phyloP scores from a whole-genome alignment of 192 early-diverging fungal genomes.

The Podila clonocystis region DNA sequence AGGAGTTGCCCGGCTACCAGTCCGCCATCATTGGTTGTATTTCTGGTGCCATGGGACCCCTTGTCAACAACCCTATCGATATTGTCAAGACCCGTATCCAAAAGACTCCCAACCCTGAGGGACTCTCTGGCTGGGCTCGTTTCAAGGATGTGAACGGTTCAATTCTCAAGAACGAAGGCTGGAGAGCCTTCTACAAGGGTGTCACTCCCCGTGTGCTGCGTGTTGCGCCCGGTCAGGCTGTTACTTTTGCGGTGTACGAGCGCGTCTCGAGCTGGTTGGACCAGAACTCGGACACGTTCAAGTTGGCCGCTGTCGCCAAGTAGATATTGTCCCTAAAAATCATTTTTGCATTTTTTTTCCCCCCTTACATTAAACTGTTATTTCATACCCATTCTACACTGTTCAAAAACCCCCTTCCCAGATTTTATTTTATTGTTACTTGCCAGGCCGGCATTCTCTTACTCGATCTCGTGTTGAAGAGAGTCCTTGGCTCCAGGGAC shows the following conservation, averaged over 20 bases:
- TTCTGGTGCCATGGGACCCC: constrained; percentile 87
- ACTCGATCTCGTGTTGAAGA: constrained; percentile 59
- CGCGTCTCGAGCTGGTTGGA: constrained; percentile 84
- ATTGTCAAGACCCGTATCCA: constrained; percentile 99
- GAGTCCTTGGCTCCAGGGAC: constrained; percentile 57
- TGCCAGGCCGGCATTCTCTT: not conserved
- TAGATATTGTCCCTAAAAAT: not conserved
- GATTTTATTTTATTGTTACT: not conserved
- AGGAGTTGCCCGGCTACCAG: constrained; percentile 90
- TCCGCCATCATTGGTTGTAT: constrained; percentile 88
- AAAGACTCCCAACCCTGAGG: constrained; percentile 77
- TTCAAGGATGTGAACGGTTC: constrained; percentile 79
- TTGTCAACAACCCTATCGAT: constrained; percentile 97
- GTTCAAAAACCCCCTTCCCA: no score
- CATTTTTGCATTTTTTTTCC: not conserved
- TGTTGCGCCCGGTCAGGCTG: constrained; percentile 96
- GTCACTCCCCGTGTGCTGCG: constrained; percentile 91
- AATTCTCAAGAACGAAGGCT: constrained; percentile 92
- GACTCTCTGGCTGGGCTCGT: constrained; percentile 77
- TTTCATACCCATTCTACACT: not conserved
- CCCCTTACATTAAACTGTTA: not conserved
- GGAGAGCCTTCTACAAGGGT: constrained; percentile 94
- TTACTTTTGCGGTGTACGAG: constrained; percentile 96
- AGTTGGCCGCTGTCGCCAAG: constrained; percentile 27
- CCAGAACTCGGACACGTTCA: constrained; percentile 40